Evolutionary conservation across 179 eudicot genomes (phyloP), one percentile per base, ranked within the genome.

Genomic region (Sideroxylon spinosum): DNA sequence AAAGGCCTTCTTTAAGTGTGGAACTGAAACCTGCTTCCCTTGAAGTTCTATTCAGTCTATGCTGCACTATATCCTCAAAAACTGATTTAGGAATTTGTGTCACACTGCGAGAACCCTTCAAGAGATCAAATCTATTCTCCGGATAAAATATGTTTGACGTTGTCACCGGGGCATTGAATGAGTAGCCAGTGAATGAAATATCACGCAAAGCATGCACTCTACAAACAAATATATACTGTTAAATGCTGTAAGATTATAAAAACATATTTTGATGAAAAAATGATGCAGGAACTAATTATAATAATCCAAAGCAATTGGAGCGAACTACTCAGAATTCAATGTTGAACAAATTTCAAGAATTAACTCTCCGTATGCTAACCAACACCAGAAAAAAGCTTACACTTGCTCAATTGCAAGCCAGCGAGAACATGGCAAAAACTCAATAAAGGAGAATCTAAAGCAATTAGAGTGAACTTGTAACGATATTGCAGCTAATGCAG

Each of bases 51-150:
- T 66, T 60, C 74, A 32, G 71, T 82, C 79, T 82, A 28, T 61
- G 81, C 46, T 68, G 82, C 66, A 77, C 77, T 70, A 63, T 67
- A 71, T 85, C 88, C 74, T 83, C 89, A 75, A 84, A 80, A 59
- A 76, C 86, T 74, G 84, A 29, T 65, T 78, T 80, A 75, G 73
- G 81, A 56, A 75, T 76, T 74, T 86, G 86, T 57, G 78, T 74
- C 29, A 81, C 81, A 71, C 69, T 44, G 17, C 80, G 71, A 62
- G 88, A 80, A 68, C 88, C 78, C 77, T 84, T 88, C 48, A 74
- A 81, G 74, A 72, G 46, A 74, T 75, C 74, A 74, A 23, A 76
- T 63, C 82, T 72, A 67, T 75, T 78, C 61, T 68, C 81, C 76
- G 52, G 56, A 28, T 64, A 61, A n/a, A 23, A 64, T 46, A 77